Percentiles rank a stretch among this genome's conserved stretches.
phyloP scores from a whole-genome alignment of 2,329 filamentous ascomycete species.

The Ilyonectria sp. region DNA sequence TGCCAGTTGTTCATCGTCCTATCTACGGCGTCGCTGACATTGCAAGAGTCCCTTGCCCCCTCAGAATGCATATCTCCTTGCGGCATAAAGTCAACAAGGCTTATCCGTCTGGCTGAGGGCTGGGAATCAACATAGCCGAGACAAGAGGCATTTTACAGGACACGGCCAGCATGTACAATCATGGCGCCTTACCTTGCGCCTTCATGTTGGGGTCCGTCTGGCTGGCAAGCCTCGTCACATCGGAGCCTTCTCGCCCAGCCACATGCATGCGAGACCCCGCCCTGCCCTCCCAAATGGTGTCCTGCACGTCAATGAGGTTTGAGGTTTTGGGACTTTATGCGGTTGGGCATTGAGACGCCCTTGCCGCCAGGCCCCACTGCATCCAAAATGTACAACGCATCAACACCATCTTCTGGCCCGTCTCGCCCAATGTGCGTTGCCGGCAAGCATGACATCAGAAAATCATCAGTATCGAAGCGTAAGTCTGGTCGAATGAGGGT shows the following conservation, averaged over 20 bases:
- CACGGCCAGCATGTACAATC: slow-evolving; percentile 20
- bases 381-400: slow-evolving; percentile 65
- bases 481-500: slow-evolving; percentile 15
- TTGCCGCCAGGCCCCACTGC: slow-evolving; percentile 59
- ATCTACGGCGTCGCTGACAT: slow-evolving; percentile 35
- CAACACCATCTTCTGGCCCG: slow-evolving; percentile 46
- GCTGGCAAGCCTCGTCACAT: slow-evolving; percentile 41
- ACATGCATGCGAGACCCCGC: slow-evolving; percentile 33
- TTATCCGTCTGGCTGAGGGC: slow-evolving; percentile 21
- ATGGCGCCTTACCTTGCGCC: slow-evolving; percentile 15
- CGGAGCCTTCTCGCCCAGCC: slow-evolving; percentile 36
- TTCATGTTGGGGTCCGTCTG: slow-evolving; percentile 12
- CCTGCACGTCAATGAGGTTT: slow-evolving; percentile 41
- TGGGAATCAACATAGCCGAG: slow-evolving; percentile 11
- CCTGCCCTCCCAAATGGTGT: slow-evolving; percentile 34
- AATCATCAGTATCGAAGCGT: slow-evolving; percentile 9
- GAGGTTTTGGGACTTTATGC: slow-evolving; percentile 48
- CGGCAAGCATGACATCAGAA: slow-evolving; percentile 29
- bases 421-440: slow-evolving; percentile 29
- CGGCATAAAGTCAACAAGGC: slow-evolving; percentile 33
- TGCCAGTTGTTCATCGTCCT: slow-evolving; percentile 43
- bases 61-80: slow-evolving; percentile 32
- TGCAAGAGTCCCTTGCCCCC: slow-evolving; percentile 29
- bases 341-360: slow-evolving; percentile 66
- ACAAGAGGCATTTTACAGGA: slow-evolving; percentile 4